Base-by-base conservation (phyloP, 352 stramenopile species). In the Plasmopara muralis region DNA sequence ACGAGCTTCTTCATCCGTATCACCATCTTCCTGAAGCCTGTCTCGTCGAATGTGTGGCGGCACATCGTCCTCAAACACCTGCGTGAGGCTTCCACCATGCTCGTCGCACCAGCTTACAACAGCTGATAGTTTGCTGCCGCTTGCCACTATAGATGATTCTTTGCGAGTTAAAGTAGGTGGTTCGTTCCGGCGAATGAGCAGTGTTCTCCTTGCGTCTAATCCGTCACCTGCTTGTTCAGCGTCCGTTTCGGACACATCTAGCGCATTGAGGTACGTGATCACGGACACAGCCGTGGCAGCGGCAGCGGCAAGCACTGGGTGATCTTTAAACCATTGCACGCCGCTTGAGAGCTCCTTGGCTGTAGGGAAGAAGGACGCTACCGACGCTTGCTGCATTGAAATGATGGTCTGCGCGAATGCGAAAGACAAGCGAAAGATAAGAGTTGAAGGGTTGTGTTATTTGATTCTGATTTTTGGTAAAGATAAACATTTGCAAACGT, bases 281-380 rank as follows among this genome's bases (percentile, higher is more conserved):
- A 90, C 74, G 12, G 78, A 90, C 41, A 93, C 79, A 39, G 83
- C 78, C 1, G 83, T 89, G 47, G 81, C 83, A 14, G 83, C 83
- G 1, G 78, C 83, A 0, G 81, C 77, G 20, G 79, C 81, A 20
- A 90, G 70, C 42, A 93, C 75, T 25, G 83, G 83, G 55, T 93
- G 83, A 50, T 93, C 81, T 49, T 84, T 85, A 54, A 90, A 87
- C 83, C 83, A 93, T 59, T 90, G 80, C 31, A 93, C 56, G 7
- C 83, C 81, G 39, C 74, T 85, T 0, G 77, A 88, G 43, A 93
- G 72, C 64, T 93, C 83, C 57, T 90, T 86, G 57, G 77, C 74
- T 6, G 81, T 90, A 34, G 81, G 78, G 62, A 96, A 89, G 79
- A 97, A 83, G 47, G 80, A 88, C 35, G 75, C 62, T 39, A 69